Percentiles rank a stretch among this genome's conserved stretches.
phyloP scores from a whole-genome alignment of 78 protist genomes.

The Thecamonas trahens region DNA sequence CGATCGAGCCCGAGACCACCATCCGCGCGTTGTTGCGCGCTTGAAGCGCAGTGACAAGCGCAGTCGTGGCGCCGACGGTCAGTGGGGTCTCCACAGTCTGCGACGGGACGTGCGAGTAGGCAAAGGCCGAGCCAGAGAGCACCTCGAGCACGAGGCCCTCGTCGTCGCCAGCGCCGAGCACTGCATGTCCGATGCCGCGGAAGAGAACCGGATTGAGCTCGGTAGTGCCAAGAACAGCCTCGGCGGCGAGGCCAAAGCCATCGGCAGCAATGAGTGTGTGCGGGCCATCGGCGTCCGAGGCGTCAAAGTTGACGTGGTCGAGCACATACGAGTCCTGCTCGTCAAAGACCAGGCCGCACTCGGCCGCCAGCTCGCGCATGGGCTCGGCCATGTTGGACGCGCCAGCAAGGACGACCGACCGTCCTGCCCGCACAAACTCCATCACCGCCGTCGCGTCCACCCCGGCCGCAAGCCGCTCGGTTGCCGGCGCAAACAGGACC shows the following conservation, averaged over 20 bases:
- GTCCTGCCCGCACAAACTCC: constrained; percentile 54
- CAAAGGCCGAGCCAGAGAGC: constrained; percentile 33
- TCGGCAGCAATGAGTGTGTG: constrained; percentile 28
- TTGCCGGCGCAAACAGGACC: constrained; percentile 43
- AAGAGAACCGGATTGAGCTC: constrained; percentile 43
- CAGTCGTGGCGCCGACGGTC: constrained; percentile 32
- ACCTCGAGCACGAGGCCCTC: constrained; percentile 35
- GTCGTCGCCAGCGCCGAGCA: constrained; percentile 1
- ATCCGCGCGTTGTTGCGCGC: constrained; percentile 77
- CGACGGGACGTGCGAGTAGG: constrained; percentile 38
- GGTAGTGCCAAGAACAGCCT: neutral
- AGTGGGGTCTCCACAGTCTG: neutral
- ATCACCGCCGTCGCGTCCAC: constrained; percentile 19
- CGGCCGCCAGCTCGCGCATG: constrained; percentile 54
- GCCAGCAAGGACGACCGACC: constrained; percentile 59
- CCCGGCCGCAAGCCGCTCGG: constrained; percentile 36
- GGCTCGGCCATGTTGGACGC: constrained; percentile 32
- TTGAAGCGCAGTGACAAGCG: constrained; percentile 70
- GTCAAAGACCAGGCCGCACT: constrained; percentile 60
- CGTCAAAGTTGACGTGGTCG: constrained; percentile 61
- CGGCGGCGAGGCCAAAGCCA: neutral
- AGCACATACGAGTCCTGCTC: constrained; percentile 37
- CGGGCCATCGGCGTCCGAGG: constrained; percentile 13
- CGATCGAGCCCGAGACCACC: constrained; percentile 56
- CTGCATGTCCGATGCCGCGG: constrained; percentile 56